Percentiles rank a stretch among this genome's conserved stretches.
These are phyloP conservation scores for Cutaneotrichosporon cavernicola DNA, from an alignment of 1,284 basidiomycete species.

Conservation along the genomic window DNA sequence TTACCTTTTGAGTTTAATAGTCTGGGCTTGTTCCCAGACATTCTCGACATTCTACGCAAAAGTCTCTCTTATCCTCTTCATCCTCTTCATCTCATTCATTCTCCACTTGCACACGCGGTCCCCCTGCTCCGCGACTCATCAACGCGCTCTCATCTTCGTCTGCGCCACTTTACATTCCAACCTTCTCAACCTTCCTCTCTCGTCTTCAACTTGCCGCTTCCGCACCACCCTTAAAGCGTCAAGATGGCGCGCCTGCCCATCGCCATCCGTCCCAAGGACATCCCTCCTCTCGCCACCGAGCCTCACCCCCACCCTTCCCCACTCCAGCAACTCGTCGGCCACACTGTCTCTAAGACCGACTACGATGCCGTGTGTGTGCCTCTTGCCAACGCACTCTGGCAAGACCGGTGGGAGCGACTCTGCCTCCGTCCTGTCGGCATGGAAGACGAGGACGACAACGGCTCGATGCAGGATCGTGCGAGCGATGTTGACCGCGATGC, in stretches of 20 bases:
- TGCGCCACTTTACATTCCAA: background rate
- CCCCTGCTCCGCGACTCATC: background rate
- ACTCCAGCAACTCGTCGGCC: slow-evolving; percentile 37
- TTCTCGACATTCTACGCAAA: too few species aligned
- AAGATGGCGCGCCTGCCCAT: slow-evolving; percentile 32
- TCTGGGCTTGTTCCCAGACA: too few species aligned
- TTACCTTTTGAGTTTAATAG: too few species aligned
- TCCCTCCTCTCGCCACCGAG: slow-evolving; percentile 37
- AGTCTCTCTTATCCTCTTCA: too few species aligned
- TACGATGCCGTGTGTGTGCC: slow-evolving; percentile 70
- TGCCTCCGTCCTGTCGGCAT: slow-evolving; percentile 61
- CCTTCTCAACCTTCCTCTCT: background rate
- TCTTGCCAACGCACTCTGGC: slow-evolving; percentile 83
- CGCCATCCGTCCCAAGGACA: slow-evolving; percentile 34
- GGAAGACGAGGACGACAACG: slow-evolving; percentile 56
- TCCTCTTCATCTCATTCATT: background rate
- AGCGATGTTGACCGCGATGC: slow-evolving; percentile 65
- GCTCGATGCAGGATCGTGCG: background rate
- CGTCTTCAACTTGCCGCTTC: background rate
- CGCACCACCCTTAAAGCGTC: background rate
- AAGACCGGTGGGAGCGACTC: slow-evolving; percentile 81
- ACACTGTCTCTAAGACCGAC: slow-evolving; percentile 49
- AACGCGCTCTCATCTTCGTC: background rate
- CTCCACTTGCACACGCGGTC: background rate
- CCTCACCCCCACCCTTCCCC: slow-evolving; percentile 44